phyloP scores from a whole-genome alignment of 192 early-diverging fungal species.

The Coemansia asiatica region DNA sequence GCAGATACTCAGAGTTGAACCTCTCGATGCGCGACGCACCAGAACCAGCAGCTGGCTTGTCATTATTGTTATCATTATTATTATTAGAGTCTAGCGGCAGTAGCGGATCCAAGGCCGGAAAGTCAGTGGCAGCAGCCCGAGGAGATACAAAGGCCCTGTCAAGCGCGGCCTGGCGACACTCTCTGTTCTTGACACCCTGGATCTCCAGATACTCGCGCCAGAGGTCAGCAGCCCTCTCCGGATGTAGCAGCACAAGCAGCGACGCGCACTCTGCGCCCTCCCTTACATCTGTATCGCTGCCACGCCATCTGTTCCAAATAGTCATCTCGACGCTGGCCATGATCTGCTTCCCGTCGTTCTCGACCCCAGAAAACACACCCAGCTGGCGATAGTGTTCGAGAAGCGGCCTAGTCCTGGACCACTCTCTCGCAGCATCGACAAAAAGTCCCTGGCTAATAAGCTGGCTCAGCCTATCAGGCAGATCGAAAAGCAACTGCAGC shows the following conservation, averaged over 20 bases:
- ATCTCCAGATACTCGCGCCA: constrained; percentile 48
- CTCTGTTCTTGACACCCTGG: constrained; percentile 38
- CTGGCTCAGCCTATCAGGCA: constrained; percentile 72
- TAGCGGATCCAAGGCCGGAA: background rate
- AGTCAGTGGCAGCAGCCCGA: constrained; percentile 6
- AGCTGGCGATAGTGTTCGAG: constrained; percentile 77
- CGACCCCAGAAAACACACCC: constrained; percentile 75
- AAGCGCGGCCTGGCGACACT: constrained; percentile 21
- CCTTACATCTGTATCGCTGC: constrained; percentile 17
- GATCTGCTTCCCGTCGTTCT: constrained; percentile 75
- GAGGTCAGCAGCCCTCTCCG: constrained; percentile 23
- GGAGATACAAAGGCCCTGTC: constrained; percentile 6
- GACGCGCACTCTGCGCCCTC: constrained; percentile 48
- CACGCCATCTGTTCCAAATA: constrained; percentile 55
- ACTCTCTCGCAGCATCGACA: constrained; percentile 75
- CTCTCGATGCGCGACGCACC: constrained; percentile 18
- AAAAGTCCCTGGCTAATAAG: constrained; percentile 62
- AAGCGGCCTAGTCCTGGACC: constrained; percentile 67
- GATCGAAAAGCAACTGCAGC: constrained; percentile 86
- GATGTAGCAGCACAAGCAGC: constrained; percentile 41
- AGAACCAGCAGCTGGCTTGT: background rate
- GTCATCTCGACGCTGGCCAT: constrained; percentile 69
- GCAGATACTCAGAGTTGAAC: constrained; percentile 43
- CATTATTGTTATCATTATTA: too few relatives aligned
- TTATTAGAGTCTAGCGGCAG: background rate